Conservation (phyloP, 2,329 filamentous ascomycete genomes). For the Raffaelea albimanens region DNA sequence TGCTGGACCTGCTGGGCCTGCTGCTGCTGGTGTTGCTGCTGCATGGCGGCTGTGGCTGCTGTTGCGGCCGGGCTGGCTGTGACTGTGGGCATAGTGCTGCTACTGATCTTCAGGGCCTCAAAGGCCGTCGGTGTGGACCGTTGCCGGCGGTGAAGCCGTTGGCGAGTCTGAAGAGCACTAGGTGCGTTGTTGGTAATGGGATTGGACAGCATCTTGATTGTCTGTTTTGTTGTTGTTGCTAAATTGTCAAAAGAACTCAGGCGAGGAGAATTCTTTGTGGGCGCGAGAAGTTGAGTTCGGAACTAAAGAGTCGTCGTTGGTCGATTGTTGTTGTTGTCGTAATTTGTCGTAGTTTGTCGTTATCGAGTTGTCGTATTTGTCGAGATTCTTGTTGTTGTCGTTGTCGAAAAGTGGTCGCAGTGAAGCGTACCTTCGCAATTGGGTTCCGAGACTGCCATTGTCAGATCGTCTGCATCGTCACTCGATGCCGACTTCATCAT, state of each 20-base stretch:
- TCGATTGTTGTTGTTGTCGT: constrained; percentile 1
- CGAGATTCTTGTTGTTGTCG: constrained; percentile 12
- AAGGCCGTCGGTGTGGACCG: constrained; percentile 74
- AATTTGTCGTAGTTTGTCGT: constrained; percentile 8
- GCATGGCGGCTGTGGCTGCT: constrained; percentile 18
- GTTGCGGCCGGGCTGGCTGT: constrained; percentile 19
- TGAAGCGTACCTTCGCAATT: constrained; percentile 34
- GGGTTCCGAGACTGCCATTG: constrained; percentile 20
- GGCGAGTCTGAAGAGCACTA: constrained; percentile 54
- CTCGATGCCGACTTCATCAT: background rate
- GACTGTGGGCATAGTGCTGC: constrained; percentile 42
- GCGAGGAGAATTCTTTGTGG: background rate
- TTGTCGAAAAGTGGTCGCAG: constrained; percentile 34
- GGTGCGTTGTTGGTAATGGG: constrained; percentile 45
- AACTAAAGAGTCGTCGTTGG: constrained; percentile 10
- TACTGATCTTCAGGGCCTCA: constrained; percentile 60
- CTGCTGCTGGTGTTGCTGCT: constrained; percentile 18
- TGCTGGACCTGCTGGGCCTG: background rate
- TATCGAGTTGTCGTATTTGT: constrained; percentile 10
- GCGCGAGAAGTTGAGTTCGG: constrained; percentile 18
- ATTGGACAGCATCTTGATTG: constrained; percentile 24
- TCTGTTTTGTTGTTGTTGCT: constrained; percentile 4
- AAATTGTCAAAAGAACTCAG: too few species aligned
- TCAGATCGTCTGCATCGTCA: constrained; percentile 3
- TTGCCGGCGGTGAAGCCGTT: constrained; percentile 75